Conservation (phyloP, 2,329 filamentous ascomycete genomes). For the Colletotrichum sp. region DNA sequence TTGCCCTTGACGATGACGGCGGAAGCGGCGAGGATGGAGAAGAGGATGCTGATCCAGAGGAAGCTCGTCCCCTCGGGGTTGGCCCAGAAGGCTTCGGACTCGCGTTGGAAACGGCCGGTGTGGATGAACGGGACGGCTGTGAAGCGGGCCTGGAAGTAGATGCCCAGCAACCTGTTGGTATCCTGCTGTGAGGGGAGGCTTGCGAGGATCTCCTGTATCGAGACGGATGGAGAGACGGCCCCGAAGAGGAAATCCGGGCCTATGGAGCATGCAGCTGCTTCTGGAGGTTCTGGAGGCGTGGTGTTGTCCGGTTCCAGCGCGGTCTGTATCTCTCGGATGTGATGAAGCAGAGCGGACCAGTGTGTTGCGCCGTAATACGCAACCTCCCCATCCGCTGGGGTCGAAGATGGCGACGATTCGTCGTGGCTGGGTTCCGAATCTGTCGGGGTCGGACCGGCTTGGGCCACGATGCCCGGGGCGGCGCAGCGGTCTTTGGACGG, state of each 20-base stretch:
- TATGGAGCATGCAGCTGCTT: constrained; percentile 23
- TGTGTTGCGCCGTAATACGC: constrained; percentile 42
- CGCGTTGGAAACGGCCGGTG: constrained; percentile 49
- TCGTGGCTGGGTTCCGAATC: neutral
- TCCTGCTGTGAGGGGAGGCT: constrained; percentile 40
- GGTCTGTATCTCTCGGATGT: constrained; percentile 45
- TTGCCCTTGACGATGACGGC: constrained; percentile 38
- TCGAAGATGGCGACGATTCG: neutral
- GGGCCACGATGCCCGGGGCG: neutral
- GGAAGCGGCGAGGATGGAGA: constrained; percentile 50
- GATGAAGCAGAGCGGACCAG: constrained; percentile 46
- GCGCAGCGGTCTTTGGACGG: neutral
- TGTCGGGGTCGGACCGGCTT: neutral
- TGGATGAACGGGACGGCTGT: constrained; percentile 43
- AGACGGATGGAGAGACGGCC: constrained; percentile 26
- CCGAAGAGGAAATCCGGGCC: constrained; percentile 39
- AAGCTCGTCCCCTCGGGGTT: constrained; percentile 42
- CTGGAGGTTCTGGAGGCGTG: neutral
- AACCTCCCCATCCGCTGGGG: neutral
- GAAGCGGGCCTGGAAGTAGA: constrained; percentile 46
- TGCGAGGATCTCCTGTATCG: constrained; percentile 34
- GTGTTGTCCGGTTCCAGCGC: constrained; percentile 29
- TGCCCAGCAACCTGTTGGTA: constrained; percentile 37
- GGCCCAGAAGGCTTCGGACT: constrained; percentile 54
- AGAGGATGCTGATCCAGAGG: constrained; percentile 56